phyloP scores from a whole-genome alignment of 768 basidiomycete species.

The Naganishia kalamii region DNA sequence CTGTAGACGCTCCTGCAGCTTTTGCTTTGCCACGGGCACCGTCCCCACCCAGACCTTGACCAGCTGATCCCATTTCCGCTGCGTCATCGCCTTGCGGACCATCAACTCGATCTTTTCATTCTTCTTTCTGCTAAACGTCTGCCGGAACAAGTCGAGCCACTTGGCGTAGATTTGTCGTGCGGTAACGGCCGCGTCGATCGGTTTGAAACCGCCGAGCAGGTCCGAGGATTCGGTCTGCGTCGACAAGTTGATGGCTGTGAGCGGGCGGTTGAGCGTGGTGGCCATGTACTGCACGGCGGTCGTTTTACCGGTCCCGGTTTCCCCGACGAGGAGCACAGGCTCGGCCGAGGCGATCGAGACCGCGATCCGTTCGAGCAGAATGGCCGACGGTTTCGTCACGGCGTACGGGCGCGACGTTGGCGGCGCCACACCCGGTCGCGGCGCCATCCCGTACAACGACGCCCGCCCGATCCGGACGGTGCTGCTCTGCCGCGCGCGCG shows the following conservation, averaged over 20 bases:
- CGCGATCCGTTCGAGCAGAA: conserved; percentile 72
- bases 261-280: conserved; percentile 62
- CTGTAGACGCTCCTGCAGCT: conserved; percentile 47
- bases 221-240: conserved; percentile 95
- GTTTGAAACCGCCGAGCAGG: conserved; percentile 89
- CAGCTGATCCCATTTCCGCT: conserved; percentile 76
- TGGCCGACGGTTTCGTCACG: conserved; percentile 74
- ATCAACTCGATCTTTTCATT: conserved; percentile 79
- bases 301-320: conserved; percentile 99
- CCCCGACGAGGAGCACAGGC: conserved; percentile 85
- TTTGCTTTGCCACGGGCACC: conserved; percentile 47
- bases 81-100: conserved; percentile 70
- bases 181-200: conserved; percentile 78
- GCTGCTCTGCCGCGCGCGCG: conserved; percentile 38
- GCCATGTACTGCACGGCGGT: conserved; percentile 83
- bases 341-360: conserved; percentile 66
- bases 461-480: conserved; percentile 59
- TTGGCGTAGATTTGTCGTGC: conserved; percentile 63
- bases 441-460: conserved; percentile 50
- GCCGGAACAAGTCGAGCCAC: conserved; percentile 73
- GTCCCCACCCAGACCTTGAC: conserved; percentile 68
- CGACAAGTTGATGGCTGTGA: conserved; percentile 86
- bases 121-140: conserved; percentile 81
- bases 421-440: conserved; percentile 1
- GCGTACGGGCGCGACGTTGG: conserved; percentile 59